phyloP scores from a whole-genome alignment of 192 early-diverging fungal species.

The Thamnidium elegans region DNA sequence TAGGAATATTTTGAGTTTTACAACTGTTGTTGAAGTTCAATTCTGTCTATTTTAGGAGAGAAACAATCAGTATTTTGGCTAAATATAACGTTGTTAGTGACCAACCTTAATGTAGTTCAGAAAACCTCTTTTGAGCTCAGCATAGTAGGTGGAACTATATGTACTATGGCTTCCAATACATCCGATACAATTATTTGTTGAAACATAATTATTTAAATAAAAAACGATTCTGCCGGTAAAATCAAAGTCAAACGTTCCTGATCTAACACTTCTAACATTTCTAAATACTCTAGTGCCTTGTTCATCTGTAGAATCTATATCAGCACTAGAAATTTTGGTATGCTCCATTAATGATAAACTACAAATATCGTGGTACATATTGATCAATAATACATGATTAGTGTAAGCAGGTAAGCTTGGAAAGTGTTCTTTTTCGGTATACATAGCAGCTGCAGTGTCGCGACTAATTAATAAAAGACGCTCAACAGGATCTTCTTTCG shows the following conservation, averaged over 20 bases:
- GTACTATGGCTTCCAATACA: not conserved
- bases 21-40: not conserved
- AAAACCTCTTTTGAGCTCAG: not conserved
- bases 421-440: slow-evolving; percentile 34
- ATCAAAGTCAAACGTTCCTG: not conserved
- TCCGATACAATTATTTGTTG: not conserved
- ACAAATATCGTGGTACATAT: not conserved
- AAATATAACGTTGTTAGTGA: not conserved
- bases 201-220: slow-evolving; percentile 1
- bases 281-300: not conserved
- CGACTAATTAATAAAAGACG: slow-evolving; percentile 41
- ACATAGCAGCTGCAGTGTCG: slow-evolving; percentile 41
- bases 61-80: not conserved
- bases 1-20: not conserved
- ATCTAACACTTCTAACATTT: slow-evolving; percentile 4
- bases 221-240: slow-evolving; percentile 6
- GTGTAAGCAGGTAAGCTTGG: not conserved
- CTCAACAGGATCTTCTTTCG: slow-evolving; percentile 30
- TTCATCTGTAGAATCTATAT: not conserved
- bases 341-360: not conserved
- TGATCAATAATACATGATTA: not conserved
- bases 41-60: not conserved
- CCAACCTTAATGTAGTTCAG: slow-evolving; percentile 7
- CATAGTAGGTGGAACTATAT: not conserved
- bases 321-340: not conserved